phyloP scores from a whole-genome alignment of 2,329 filamentous ascomycete species.

The Aschersonia sp. region DNA sequence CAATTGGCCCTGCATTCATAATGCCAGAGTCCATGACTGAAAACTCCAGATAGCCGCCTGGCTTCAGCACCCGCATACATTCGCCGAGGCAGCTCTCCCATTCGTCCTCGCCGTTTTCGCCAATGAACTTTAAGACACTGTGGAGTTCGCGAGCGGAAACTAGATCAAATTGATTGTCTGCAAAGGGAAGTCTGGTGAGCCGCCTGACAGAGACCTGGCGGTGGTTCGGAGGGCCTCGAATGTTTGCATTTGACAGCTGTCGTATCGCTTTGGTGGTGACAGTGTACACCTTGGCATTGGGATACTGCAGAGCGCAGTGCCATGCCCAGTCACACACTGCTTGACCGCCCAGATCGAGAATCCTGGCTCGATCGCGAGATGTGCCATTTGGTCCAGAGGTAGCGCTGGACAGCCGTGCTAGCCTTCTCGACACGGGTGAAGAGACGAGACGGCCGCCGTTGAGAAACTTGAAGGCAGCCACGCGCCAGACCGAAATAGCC shows the following conservation, averaged over 20 bases:
- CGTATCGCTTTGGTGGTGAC: slow-evolving; percentile 61
- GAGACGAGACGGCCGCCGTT: slow-evolving; percentile 51
- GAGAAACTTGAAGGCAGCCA: slow-evolving; percentile 43
- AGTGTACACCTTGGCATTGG: slow-evolving; percentile 75
- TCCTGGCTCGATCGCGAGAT: slow-evolving; percentile 41
- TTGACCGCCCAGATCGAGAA: slow-evolving; percentile 79
- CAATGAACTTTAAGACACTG: slow-evolving; percentile 61
- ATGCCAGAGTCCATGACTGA: slow-evolving; percentile 81
- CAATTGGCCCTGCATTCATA: slow-evolving; percentile 66
- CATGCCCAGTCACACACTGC: slow-evolving; percentile 88
- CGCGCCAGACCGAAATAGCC: slow-evolving; percentile 44
- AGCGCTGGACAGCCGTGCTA: slow-evolving; percentile 38
- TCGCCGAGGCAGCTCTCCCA: slow-evolving; percentile 77
- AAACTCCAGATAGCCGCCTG: slow-evolving; percentile 86
- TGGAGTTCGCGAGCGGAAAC: slow-evolving; percentile 82
- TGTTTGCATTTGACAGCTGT: slow-evolving; percentile 57
- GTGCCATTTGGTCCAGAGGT: slow-evolving; percentile 26
- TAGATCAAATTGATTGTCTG: slow-evolving; percentile 75
- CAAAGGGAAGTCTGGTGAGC: slow-evolving; percentile 72
- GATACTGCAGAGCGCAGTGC: slow-evolving; percentile 78
- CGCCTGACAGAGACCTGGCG: slow-evolving; percentile 64
- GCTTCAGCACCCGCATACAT: slow-evolving; percentile 82
- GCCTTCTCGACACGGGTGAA: slow-evolving; percentile 47
- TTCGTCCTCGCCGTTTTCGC: slow-evolving; percentile 60
- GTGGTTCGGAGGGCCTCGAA: slow-evolving; percentile 79